phyloP scores from a whole-genome alignment of 768 basidiomycete genomes.

The Chlorophyllum brunneum region DNA sequence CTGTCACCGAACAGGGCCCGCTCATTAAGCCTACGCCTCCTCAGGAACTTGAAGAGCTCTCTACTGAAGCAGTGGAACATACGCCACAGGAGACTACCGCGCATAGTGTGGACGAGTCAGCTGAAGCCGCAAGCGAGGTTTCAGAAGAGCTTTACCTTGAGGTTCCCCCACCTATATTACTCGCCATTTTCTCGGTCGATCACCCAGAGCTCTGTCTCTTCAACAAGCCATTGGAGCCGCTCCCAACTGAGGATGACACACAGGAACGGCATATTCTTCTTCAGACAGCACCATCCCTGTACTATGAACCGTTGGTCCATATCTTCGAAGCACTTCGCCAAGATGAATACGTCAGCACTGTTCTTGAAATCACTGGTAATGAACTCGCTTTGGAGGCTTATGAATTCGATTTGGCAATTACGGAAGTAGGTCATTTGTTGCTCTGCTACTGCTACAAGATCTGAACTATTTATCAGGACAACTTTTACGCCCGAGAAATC shows the following conservation, averaged over 20 bases:
- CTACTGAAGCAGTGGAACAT: background rate
- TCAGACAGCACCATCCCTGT: constrained; percentile 61
- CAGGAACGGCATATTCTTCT: constrained; percentile 44
- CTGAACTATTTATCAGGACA: constrained; percentile 44
- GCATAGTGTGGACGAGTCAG: background rate
- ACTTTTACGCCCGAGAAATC: constrained; percentile 62
- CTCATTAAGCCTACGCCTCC: background rate
- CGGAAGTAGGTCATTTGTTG: constrained; percentile 59
- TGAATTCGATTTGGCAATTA: constrained; percentile 58
- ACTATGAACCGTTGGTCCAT: constrained; percentile 68
- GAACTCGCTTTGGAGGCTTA: constrained; percentile 72
- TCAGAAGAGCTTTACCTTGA: constrained; percentile 72
- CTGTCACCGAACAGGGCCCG: background rate
- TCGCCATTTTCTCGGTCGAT: constrained; percentile 38
- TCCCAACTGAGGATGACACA: constrained; percentile 6
- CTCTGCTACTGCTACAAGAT: background rate
- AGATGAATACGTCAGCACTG: constrained; percentile 46
- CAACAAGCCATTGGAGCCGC: constrained; percentile 41
- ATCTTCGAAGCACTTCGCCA: constrained; percentile 72
- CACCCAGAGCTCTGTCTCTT: constrained; percentile 47
- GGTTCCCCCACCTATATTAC: constrained; percentile 65
- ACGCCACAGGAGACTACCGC: background rate
- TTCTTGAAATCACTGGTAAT: constrained; percentile 47
- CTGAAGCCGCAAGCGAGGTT: constrained; percentile 38
- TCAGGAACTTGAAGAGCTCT: background rate